Evolutionary conservation across 805 yeast genomes (phyloP), one percentile per base, ranked within the genome.

Genomic region (Lachancea lanzarotensis): DNA sequence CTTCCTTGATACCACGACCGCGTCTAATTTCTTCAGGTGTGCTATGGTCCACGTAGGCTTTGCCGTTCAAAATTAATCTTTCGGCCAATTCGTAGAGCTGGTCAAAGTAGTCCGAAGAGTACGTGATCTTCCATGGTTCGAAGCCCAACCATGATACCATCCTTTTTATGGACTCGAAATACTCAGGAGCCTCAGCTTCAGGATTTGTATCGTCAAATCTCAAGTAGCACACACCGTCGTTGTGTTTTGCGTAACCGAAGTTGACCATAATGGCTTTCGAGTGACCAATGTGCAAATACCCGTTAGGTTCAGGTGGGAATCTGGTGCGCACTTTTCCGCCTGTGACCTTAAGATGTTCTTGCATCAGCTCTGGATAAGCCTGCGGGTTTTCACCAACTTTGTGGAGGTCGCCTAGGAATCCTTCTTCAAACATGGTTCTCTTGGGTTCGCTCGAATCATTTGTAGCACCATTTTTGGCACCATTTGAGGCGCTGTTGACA

Each of bases 181-280:
- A 93, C 45, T 79, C 79, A 55, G 89, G 96, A 55, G 93, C 97
- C 69, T 93, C 99, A 37, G 97, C 96, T 68, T 93, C 98, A 1
- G 99, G 99, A 60, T 93, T 93, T 29, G 99, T 93, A 63, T 93
- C 99, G 67, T 93, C 99, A 57, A 80, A 93, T 65, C 99, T 78
- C 65, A 93, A 75, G 63, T 89, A 88, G 67, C 98, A 93, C 43
- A 78, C 73, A 52, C 99, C 99, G 50, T 78, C 75, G 64, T 89
- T 74, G 68, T 71, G 83, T 62, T 84, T 82, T 34, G 98, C 98
- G 66, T 74, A 93, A n/a, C 99, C 99, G 67, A 93, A 93, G 65
- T 93, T 90, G 44, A 91, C 96, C 79, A 93, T 85, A 62, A 93
- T 91, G 42, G 98, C 98, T 69, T 93, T 93, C 35, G 96, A 84